Base-by-base conservation (phyloP, 495 filamentous ascomycete genomes). In the Chaetomium tenue region DNA sequence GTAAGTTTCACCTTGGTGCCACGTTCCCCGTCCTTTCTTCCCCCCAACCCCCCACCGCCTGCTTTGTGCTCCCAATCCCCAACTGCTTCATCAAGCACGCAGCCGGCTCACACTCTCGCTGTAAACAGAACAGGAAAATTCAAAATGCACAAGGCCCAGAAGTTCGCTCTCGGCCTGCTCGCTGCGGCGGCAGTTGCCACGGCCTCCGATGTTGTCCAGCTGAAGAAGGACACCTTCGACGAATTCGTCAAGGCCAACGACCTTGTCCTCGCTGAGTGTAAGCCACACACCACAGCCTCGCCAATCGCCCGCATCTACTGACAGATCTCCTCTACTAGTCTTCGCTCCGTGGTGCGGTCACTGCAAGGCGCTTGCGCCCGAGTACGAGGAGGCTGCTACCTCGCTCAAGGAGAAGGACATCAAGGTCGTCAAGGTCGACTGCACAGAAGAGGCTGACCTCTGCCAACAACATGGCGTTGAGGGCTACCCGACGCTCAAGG, bases 401-500 rank as follows among this genome's bases (percentile, higher is more conserved):
- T 87, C 89, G 50, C 81, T 99, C 68, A 99, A 98, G 83, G 88
- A 90, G 79, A 99, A 98, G 85, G 82, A 92, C 65, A 98, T 99
- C 73, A 84, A 87, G 65, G 76, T 99, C 53, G 92, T 84, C 70
- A 98, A 99, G 85, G 83, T 99, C 68, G 94, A 98, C 79, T 99
- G 94, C 82, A 98, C 94, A 71, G 92, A 86, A 68, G 91, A 99
- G 82, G 81, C 88, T 63, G 91, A 94, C 16, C 87, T 99, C 64
- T 99, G 94, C 84, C 86, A 91, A 77, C 78, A 84, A 66, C 91
- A 89, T 69, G 92, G 91, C 58, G 92, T 99, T 25, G 92, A 97
- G 80, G 94, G 94, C 57, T 99, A 98, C 81, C 94, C 94, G 28
- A 99, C 94, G 60, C 83, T 99, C 68, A 99, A 98, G 87, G 88